Evolutionary conservation across 371 early-diverging fungal genomes (phyloP).

Genomic region (Apophysomyces elegans): DNA sequence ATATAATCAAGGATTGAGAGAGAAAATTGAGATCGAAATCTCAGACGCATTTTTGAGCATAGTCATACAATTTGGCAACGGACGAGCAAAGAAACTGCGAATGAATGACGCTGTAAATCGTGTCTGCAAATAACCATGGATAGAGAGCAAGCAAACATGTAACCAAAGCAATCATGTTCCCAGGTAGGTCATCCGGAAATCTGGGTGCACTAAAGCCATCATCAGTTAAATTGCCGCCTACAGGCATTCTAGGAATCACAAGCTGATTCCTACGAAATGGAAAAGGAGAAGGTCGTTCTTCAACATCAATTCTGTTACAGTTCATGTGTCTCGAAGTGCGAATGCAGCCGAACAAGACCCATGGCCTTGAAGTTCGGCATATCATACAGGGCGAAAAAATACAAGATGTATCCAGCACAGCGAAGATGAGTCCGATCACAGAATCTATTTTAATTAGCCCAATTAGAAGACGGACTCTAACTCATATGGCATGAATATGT

Average conservation of each 20-base stretch:
- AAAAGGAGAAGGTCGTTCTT: not conserved
- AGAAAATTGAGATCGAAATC: no score
- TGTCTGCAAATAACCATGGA: conserved; percentile 1
- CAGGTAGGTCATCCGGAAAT: not conserved
- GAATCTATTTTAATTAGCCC: no score
- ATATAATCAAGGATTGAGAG: no score
- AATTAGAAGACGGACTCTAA: no score
- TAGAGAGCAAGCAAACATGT: conserved; percentile 1
- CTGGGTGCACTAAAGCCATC: not conserved
- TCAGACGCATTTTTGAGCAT: no score
- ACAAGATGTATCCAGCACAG: no score
- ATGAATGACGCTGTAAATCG: not conserved
- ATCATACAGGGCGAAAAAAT: no score
- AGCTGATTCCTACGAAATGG: not conserved
- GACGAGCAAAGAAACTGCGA: not conserved
- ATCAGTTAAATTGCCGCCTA: not conserved
- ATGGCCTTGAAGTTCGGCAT: no score
- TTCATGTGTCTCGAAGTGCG: not conserved
- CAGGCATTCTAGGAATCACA: not conserved
- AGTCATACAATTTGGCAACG: no score
- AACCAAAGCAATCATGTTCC: not conserved
- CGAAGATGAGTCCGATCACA: no score
- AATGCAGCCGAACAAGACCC: not conserved
- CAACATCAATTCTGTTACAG: not conserved
- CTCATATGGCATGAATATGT: no score